A percentile compares a stretch with the other conserved stretches of the same genome.
phyloP scores from a whole-genome alignment of 2,329 filamentous ascomycete genomes.

The Fusarium camptoceras region DNA sequence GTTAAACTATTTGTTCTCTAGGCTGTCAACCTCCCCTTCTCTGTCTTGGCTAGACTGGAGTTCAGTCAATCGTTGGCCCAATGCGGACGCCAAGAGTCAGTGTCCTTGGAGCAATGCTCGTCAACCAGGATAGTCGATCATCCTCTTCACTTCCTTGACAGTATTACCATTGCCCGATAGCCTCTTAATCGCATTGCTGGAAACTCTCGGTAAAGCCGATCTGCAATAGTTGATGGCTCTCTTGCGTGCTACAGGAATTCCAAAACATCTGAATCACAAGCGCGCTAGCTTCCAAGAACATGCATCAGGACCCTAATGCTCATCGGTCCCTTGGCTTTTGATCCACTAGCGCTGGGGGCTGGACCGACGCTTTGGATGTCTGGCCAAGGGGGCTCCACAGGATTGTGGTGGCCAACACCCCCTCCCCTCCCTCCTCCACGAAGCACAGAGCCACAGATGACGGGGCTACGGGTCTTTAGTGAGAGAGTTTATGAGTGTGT shows the following conservation, averaged over 20 bases:
- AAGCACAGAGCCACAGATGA: constrained; percentile 36
- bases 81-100: constrained; percentile 22
- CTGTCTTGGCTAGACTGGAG: constrained; percentile 23
- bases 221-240: background rate
- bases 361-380: constrained; percentile 27
- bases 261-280: constrained; percentile 21
- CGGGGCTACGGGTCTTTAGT: constrained; percentile 32
- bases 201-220: background rate
- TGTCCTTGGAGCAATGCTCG: constrained; percentile 24
- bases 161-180: background rate
- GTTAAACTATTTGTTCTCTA: constrained; percentile 13
- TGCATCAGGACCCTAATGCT: constrained; percentile 30
- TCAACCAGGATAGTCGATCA: constrained; percentile 7
- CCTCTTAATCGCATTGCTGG: background rate
- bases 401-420: constrained; percentile 37
- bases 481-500: constrained; percentile 9
- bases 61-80: constrained; percentile 17
- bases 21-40: constrained; percentile 3
- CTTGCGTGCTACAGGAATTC: background rate
- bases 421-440: constrained; percentile 37
- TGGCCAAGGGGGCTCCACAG: constrained; percentile 37
- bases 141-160: background rate
- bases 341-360: constrained; percentile 26
- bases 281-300: constrained; percentile 36
- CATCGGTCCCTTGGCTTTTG: constrained; percentile 32